Evolutionary conservation across 1,139 yeast species (phyloP).

Genomic region (Taphrina deformans): DNA sequence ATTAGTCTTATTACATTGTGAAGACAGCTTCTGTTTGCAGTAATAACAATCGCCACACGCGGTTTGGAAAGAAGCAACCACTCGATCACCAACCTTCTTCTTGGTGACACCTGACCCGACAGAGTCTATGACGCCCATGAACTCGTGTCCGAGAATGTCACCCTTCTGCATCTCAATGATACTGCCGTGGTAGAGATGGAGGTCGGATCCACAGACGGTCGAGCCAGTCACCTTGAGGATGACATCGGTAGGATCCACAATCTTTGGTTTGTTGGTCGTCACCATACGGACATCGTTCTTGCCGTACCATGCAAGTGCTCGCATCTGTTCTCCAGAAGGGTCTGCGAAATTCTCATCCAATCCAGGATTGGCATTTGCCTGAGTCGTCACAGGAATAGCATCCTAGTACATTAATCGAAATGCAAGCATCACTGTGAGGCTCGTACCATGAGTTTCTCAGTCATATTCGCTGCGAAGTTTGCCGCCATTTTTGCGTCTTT

Average conservation of each 20-base stretch:
- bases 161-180: slow-evolving; percentile 47
- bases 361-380: slow-evolving; percentile 27
- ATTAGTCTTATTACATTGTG: slow-evolving; percentile 45
- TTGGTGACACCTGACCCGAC: slow-evolving; percentile 47
- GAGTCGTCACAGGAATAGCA: slow-evolving; percentile 12
- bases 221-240: slow-evolving; percentile 50
- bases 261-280: slow-evolving; percentile 48
- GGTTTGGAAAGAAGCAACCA: slow-evolving; percentile 51
- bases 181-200: slow-evolving; percentile 44
- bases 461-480: slow-evolving; percentile 24
- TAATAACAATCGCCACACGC: slow-evolving; percentile 54
- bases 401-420: not conserved
- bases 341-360: slow-evolving; percentile 15
- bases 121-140: slow-evolving; percentile 52
- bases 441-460: slow-evolving; percentile 21
- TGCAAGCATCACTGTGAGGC: too few species aligned
- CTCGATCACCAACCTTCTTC: slow-evolving; percentile 52
- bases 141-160: slow-evolving; percentile 58
- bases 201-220: slow-evolving; percentile 55
- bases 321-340: slow-evolving; percentile 32
- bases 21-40: slow-evolving; percentile 43
- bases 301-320: slow-evolving; percentile 36
- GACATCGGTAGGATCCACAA: slow-evolving; percentile 50
- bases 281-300: slow-evolving; percentile 36
- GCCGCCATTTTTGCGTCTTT: slow-evolving; percentile 19